Conservation (phyloP, 192 early-diverging fungal species). For the Kickxella alabastrina region DNA sequence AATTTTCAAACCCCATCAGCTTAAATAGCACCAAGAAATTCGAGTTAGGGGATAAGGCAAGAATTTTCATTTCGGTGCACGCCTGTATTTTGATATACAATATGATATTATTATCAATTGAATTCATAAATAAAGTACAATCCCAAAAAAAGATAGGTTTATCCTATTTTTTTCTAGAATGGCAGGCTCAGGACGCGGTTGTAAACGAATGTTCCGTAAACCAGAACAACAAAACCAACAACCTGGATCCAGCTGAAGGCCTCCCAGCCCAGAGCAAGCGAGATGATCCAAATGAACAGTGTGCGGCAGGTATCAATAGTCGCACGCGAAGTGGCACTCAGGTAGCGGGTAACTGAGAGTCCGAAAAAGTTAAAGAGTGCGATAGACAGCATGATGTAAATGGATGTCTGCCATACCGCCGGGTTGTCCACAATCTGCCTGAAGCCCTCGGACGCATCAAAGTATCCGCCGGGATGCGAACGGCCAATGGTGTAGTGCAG, state of each 20-base stretch:
- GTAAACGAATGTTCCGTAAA: constrained; percentile 84
- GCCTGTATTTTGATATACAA: too few relatives aligned
- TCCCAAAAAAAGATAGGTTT: too few relatives aligned
- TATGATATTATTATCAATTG: too few relatives aligned
- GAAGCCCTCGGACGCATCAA: constrained; percentile 75
- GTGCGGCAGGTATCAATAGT: constrained; percentile 97
- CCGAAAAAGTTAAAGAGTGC: constrained; percentile 98
- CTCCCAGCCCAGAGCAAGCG: constrained; percentile 92
- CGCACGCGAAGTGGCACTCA: constrained; percentile 86
- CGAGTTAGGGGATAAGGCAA: too few relatives aligned
- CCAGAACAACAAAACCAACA: constrained; percentile 70
- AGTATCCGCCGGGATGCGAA: constrained; percentile 68
- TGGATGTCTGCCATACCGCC: constrained; percentile 64
- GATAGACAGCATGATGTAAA: constrained; percentile 86
- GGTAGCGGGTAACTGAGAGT: constrained; percentile 77
- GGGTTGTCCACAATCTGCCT: constrained; percentile 63
- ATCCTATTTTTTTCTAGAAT: constrained; percentile 14
- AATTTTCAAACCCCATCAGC: too few relatives aligned
- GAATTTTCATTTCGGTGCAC: too few relatives aligned
- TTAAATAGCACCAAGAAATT: too few relatives aligned
- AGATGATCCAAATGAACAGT: constrained; percentile 93
- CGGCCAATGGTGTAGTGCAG: constrained; percentile 69
- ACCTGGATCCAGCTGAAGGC: constrained; percentile 87
- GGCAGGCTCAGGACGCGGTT: constrained; percentile 79
- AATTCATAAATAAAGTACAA: too few relatives aligned